A percentile compares a stretch with the other conserved stretches of the same genome.
phyloP scores from a whole-genome alignment of 441 rosid genomes.

The Adansonia gregorii region DNA sequence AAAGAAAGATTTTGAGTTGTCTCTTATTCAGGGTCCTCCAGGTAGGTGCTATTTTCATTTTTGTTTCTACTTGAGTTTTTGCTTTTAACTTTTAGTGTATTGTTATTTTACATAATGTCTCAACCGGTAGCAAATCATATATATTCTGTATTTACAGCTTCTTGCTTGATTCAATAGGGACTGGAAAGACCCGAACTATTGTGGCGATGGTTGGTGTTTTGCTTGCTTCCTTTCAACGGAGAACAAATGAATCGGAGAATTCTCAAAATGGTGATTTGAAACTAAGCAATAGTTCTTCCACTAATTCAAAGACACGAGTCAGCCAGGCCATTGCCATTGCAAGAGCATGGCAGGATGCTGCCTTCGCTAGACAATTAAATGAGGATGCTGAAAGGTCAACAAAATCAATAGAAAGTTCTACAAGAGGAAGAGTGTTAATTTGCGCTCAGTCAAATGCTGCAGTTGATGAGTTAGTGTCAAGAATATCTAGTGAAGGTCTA shows the following conservation, averaged over 20 bases:
- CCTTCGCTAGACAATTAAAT: slow-evolving; percentile 79
- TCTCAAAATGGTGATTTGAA: slow-evolving; percentile 41
- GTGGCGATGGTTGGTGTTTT: slow-evolving; percentile 92
- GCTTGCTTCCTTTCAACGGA: slow-evolving; percentile 62
- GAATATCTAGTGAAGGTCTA: slow-evolving; percentile 83
- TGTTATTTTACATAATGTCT: slow-evolving; percentile 17
- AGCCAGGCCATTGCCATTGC: slow-evolving; percentile 78
- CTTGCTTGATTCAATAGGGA: slow-evolving; percentile 54
- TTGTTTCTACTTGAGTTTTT: slow-evolving; percentile 18
- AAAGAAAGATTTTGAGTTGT: slow-evolving; percentile 66
- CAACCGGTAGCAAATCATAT: neutral
- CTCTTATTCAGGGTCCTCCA: slow-evolving; percentile 99
- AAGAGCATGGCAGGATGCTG: slow-evolving; percentile 99
- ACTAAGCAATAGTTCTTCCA: slow-evolving; percentile 43
- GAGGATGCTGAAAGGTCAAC: slow-evolving; percentile 55
- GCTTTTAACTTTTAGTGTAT: slow-evolving; percentile 21
- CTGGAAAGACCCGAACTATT: slow-evolving; percentile 97
- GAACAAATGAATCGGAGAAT: slow-evolving; percentile 41
- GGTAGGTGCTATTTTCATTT: slow-evolving; percentile 48
- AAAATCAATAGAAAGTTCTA: slow-evolving; percentile 53
- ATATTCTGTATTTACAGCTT: slow-evolving; percentile 18
- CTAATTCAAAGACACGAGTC: slow-evolving; percentile 57
- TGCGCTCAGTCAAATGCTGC: slow-evolving; percentile 99
- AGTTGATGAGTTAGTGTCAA: slow-evolving; percentile 96
- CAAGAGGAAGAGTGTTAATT: slow-evolving; percentile 81